Conservation (phyloP, 23 red algal species). For the Gracilaria caudata region DNA sequence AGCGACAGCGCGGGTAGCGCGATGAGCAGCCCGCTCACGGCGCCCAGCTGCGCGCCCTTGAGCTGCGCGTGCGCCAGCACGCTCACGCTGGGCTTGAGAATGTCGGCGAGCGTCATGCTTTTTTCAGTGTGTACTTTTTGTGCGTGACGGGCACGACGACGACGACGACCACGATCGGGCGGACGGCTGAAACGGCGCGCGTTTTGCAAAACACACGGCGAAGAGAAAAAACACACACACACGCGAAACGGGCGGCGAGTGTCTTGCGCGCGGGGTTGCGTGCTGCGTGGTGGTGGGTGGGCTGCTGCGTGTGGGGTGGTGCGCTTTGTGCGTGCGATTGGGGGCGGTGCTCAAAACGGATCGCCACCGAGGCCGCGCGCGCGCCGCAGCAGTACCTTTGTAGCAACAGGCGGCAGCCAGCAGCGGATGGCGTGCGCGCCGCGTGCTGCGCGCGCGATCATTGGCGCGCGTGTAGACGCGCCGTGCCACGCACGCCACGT, state of each 20-base stretch:
- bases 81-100: conserved; percentile 19
- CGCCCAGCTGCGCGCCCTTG: conserved; percentile 43
- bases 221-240: no score
- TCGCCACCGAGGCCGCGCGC: no score
- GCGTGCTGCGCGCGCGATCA: not conserved
- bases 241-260: no score
- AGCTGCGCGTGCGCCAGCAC: conserved; percentile 30
- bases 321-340: no score
- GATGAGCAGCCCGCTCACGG: not conserved
- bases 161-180: not conserved
- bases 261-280: no score
- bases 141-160: no score
- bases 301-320: no score
- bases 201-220: no score
- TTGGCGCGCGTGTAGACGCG: conserved; percentile 14
- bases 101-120: conserved; percentile 57
- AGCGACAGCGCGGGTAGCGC: conserved; percentile 22
- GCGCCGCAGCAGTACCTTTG: no score
- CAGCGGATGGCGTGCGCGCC: not conserved
- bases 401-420: not conserved
- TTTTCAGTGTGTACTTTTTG: no score
- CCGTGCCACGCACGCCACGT: not conserved
- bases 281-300: no score
- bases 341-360: no score
- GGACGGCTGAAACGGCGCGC: not conserved